A percentile compares a stretch with the other conserved stretches of the same genome.
Conservation (phyloP, 305 asterid species). For the Fraxinus nigra region DNA sequence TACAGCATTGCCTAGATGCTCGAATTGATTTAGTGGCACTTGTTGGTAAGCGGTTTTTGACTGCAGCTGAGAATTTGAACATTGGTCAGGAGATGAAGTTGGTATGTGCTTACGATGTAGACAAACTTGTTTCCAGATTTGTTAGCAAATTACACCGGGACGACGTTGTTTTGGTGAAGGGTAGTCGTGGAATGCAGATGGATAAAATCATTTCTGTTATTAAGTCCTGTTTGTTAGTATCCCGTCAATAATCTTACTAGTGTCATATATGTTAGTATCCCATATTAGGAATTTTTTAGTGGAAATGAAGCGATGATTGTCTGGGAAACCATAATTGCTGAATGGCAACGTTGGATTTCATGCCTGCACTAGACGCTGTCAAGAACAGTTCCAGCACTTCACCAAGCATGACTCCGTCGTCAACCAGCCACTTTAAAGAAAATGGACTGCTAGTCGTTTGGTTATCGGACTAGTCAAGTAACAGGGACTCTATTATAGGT, state of each 20-base stretch:
- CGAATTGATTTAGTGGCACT: slow-evolving; percentile 27
- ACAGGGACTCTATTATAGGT: not conserved
- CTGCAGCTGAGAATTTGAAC: slow-evolving; percentile 26
- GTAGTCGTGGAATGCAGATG: slow-evolving; percentile 35
- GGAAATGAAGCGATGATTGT: not conserved
- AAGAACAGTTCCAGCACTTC: not conserved
- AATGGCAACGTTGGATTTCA: not conserved
- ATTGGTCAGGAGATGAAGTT: slow-evolving; percentile 12
- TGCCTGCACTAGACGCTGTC: not conserved
- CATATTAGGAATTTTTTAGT: not conserved
- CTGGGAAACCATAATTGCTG: not conserved
- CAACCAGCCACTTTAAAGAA: not conserved
- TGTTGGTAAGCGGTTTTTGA: slow-evolving; percentile 28
- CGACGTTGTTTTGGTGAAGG: slow-evolving; percentile 37
- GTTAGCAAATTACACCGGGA: not conserved
- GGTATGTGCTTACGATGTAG: slow-evolving; percentile 11
- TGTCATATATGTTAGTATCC: not conserved
- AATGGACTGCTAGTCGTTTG: not conserved
- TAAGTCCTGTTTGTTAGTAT: slow-evolving; percentile 15
- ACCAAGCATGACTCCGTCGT: not conserved
- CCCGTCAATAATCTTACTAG: not conserved
- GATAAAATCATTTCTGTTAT: slow-evolving; percentile 24
- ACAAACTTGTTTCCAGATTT: slow-evolving; percentile 12
- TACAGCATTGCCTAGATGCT: slow-evolving; percentile 23
- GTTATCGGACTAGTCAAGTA: not conserved